A percentile compares a stretch with the other conserved stretches of the same genome.
Conservation (phyloP, 495 filamentous ascomycete species). For the Penicillium arizonense region DNA sequence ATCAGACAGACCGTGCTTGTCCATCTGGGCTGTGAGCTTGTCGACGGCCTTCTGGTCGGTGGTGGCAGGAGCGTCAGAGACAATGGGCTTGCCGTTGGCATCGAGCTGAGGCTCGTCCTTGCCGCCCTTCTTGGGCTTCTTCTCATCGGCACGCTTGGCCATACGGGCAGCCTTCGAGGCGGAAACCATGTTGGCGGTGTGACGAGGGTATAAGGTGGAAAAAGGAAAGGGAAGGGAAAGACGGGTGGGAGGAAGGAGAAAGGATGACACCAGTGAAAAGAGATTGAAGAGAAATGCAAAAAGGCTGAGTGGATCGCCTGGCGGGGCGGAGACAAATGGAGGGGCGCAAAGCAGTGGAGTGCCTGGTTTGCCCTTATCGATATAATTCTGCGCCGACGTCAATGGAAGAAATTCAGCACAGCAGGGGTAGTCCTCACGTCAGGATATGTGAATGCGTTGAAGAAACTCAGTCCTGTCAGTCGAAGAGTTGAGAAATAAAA, state of each 20-base stretch:
- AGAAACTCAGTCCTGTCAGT: too few species aligned
- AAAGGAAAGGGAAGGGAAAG: conserved; percentile 1
- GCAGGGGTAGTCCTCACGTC: too few species aligned
- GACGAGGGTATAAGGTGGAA: conserved; percentile 10
- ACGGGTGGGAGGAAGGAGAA: conserved; percentile 8
- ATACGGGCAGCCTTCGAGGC: conserved; percentile 97
- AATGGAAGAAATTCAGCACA: neutral
- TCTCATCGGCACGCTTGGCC: conserved; percentile 82
- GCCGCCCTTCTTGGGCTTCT: conserved; percentile 72
- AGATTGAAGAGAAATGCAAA: conserved; percentile 39
- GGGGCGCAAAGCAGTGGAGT: conserved; percentile 36
- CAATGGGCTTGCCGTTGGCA: conserved; percentile 49
- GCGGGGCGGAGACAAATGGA: conserved; percentile 37
- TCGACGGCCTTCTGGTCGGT: conserved; percentile 71
- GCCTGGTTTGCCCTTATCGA: conserved; percentile 42
- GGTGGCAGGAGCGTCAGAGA: conserved; percentile 68
- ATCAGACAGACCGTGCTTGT: conserved; percentile 93
- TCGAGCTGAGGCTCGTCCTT: conserved; percentile 54
- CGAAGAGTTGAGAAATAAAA: conserved; percentile 15
- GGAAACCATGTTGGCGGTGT: conserved; percentile 61
- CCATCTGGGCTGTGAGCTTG: conserved; percentile 82
- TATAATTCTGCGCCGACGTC: conserved; percentile 24
- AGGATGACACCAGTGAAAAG: conserved; percentile 19
- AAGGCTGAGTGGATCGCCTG: conserved; percentile 43
- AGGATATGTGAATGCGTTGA: neutral